Evolutionary conservation across 306 rosid species (phyloP).

Genomic region (Crataegus laevigata): DNA sequence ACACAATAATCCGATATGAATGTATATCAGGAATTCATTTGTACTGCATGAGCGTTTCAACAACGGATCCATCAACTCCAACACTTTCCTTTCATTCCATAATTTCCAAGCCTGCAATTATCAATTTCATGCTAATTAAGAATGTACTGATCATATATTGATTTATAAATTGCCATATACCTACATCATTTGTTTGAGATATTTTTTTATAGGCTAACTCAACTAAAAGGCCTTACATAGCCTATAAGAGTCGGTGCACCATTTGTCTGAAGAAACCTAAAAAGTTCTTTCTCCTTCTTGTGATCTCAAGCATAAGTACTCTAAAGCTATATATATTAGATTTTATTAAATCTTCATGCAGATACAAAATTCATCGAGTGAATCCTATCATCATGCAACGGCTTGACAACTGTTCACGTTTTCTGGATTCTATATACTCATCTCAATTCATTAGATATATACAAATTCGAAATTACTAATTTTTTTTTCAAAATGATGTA

Average conservation of each 20-base stretch:
- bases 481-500: too few species aligned
- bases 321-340: conserved; percentile 30
- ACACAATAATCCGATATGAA: background rate
- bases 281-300: conserved; percentile 5
- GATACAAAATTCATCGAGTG: background rate
- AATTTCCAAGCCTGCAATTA: background rate
- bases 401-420: too few species aligned
- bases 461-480: too few species aligned
- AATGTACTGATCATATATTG: background rate
- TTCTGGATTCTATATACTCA: too few species aligned
- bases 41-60: background rate
- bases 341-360: conserved; percentile 13
- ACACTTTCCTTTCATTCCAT: background rate
- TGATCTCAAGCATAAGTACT: conserved; percentile 27
- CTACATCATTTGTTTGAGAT: background rate
- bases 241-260: background rate
- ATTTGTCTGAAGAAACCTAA: background rate
- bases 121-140: background rate
- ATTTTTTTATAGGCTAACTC: too few species aligned
- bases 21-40: background rate
- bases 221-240: background rate
- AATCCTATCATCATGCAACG: background rate
- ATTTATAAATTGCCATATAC: too few species aligned
- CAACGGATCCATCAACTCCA: background rate
- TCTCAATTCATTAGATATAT: too few species aligned